phyloP scores from a whole-genome alignment of 805 yeast species.

The Starmerella kuoi region DNA sequence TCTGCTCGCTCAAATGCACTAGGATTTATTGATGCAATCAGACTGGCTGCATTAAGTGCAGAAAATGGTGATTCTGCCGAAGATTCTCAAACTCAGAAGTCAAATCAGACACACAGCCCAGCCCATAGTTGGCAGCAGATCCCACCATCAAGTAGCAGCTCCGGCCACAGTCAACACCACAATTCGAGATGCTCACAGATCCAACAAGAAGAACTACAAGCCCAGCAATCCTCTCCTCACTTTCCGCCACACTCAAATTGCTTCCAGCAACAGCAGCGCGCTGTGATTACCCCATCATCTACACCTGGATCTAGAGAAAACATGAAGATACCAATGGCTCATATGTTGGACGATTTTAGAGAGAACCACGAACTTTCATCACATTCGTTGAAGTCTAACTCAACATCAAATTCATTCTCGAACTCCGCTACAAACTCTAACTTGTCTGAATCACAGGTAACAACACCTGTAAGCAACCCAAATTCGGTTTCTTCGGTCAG shows the following conservation, averaged over 20 bases:
- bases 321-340: background rate
- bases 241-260: background rate
- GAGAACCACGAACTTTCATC: background rate
- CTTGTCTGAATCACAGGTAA: background rate
- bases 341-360: background rate
- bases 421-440: background rate
- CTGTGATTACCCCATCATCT: background rate
- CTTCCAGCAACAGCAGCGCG: background rate
- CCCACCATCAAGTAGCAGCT: too few species aligned
- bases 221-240: background rate
- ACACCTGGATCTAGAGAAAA: background rate
- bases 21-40: conserved; percentile 16
- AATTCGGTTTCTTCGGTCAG: background rate
- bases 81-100: background rate
- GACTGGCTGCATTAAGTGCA: conserved; percentile 8
- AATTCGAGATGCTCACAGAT: too few species aligned
- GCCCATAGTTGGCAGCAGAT: too few species aligned
- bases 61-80: background rate
- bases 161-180: background rate
- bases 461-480: background rate
- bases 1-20: background rate
- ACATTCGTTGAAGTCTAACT: background rate
- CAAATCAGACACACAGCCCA: too few species aligned
- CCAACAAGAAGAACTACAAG: background rate
- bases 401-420: background rate